Conservation (phyloP, 108 stramenopile species). For the Licmophora abbreviata region DNA sequence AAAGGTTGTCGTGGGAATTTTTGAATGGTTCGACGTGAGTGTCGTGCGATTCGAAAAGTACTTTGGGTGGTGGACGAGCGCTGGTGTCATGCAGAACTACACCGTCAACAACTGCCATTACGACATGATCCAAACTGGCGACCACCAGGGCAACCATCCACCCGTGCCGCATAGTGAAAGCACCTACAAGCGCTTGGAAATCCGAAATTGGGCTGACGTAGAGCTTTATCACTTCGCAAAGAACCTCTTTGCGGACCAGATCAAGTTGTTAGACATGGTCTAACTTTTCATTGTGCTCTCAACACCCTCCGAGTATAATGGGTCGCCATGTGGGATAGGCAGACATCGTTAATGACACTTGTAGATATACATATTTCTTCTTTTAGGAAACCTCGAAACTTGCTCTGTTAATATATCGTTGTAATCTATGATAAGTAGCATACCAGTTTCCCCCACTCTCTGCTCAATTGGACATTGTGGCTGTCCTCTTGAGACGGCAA, state of each 20-base stretch:
- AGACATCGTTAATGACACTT: too few relatives aligned
- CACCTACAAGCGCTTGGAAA: constrained; percentile 2
- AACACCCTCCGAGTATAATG: too few relatives aligned
- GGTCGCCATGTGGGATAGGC: too few relatives aligned
- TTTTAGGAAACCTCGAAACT: too few relatives aligned
- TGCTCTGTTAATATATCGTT: too few relatives aligned
- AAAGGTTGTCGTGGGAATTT: constrained; percentile 31
- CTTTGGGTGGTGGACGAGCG: constrained; percentile 25
- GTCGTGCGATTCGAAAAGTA: constrained; percentile 27
- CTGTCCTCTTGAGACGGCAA: too few relatives aligned
- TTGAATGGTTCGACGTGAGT: constrained; percentile 21
- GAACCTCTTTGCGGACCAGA: constrained; percentile 27
- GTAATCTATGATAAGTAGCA: too few relatives aligned
- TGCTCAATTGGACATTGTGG: too few relatives aligned
- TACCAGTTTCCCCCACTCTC: too few relatives aligned
- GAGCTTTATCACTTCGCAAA: constrained; percentile 22
- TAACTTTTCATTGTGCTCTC: too few relatives aligned
- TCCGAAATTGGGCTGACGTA: constrained; percentile 21
- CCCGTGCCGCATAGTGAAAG: constrained; percentile 2
- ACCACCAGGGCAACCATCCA: neutral
- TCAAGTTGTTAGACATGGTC: too few relatives aligned
- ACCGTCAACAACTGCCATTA: constrained; percentile 8
- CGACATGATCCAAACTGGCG: constrained; percentile 1
- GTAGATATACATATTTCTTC: too few relatives aligned
- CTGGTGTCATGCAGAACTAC: constrained; percentile 6